Evolutionary conservation across 2,329 filamentous ascomycete species (phyloP).

Genomic region (Hymenotorrendiella dingleyae): DNA sequence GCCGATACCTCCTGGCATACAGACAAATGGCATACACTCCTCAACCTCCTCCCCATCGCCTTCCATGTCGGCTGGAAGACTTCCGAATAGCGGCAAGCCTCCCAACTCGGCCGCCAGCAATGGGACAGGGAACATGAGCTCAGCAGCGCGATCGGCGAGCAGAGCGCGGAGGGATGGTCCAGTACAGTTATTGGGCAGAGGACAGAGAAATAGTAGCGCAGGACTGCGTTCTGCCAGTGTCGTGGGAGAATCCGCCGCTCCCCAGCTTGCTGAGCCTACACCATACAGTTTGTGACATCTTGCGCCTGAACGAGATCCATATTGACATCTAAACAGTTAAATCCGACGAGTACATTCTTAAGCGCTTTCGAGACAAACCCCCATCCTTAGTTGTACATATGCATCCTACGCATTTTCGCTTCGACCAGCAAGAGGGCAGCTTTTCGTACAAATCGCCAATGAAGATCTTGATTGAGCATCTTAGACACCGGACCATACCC

Average conservation of each 20-base stretch:
- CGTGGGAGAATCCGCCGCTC: constrained; percentile 36
- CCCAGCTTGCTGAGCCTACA: constrained; percentile 38
- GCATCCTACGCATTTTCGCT: constrained; percentile 78
- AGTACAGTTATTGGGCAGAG: constrained; percentile 39
- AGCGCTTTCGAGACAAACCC: constrained; percentile 64
- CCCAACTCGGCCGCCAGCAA: constrained; percentile 42
- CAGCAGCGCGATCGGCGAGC: constrained; percentile 45
- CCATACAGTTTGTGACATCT: constrained; percentile 43
- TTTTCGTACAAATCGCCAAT: constrained; percentile 92
- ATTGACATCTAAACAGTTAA: constrained; percentile 48
- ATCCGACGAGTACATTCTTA: constrained; percentile 72
- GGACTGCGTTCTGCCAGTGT: constrained; percentile 45
- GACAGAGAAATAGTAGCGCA: constrained; percentile 43
- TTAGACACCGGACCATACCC: constrained; percentile 71
- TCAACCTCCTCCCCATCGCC: constrained; percentile 48
- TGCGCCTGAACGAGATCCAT: constrained; percentile 19
- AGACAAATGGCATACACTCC: constrained; percentile 34
- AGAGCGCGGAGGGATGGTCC: constrained; percentile 53
- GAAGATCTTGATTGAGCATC: constrained; percentile 69
- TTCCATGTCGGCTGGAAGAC: constrained; percentile 47
- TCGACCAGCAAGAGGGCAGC: constrained; percentile 89
- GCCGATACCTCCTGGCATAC: constrained; percentile 55
- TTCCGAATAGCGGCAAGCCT: constrained; percentile 45
- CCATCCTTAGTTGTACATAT: constrained; percentile 86
- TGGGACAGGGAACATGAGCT: constrained; percentile 29